A percentile compares a stretch with the other conserved stretches of the same genome.
phyloP scores from a whole-genome alignment of 2,329 filamentous ascomycete species.

The Ceratocystiopsis brevicomis region DNA sequence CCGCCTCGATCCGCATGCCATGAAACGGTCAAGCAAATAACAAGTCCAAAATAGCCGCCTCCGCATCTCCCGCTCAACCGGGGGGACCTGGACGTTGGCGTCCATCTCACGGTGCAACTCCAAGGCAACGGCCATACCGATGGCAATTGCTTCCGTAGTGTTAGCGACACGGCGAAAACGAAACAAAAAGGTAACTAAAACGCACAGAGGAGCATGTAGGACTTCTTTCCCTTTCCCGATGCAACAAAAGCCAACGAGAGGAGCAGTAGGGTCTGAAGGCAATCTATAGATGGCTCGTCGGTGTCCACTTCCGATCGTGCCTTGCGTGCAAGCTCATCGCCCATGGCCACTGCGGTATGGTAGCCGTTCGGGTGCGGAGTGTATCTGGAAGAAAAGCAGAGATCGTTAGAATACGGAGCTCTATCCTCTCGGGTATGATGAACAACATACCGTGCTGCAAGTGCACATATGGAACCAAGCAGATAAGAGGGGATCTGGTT shows the following conservation, averaged over 20 bases:
- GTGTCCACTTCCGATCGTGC: constrained; percentile 54
- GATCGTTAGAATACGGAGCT: background rate
- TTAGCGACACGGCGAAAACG: constrained; percentile 15
- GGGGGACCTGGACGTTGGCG: constrained; percentile 37
- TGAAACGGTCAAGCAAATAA: constrained; percentile 72
- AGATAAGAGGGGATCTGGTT: constrained; percentile 43
- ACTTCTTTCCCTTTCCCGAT: constrained; percentile 61
- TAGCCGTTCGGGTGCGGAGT: constrained; percentile 48
- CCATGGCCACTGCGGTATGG: constrained; percentile 45
- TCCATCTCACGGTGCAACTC: constrained; percentile 65
- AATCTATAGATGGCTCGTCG: constrained; percentile 65
- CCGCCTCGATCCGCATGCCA: constrained; percentile 61
- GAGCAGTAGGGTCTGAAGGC: constrained; percentile 55
- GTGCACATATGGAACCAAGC: constrained; percentile 37
- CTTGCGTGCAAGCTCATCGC: constrained; percentile 54
- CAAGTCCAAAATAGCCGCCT: constrained; percentile 78
- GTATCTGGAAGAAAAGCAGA: constrained; percentile 32
- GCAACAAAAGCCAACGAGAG: constrained; percentile 61
- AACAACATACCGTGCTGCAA: constrained; percentile 37
- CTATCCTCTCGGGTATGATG: background rate
- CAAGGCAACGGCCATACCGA: constrained; percentile 68
- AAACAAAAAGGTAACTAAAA: background rate
- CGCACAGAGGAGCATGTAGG: constrained; percentile 69
- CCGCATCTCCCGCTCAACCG: constrained; percentile 55
- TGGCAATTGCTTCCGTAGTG: constrained; percentile 39